Conservation (phyloP, 495 filamentous ascomycete species). For the Aspergillus bertholletiae region DNA sequence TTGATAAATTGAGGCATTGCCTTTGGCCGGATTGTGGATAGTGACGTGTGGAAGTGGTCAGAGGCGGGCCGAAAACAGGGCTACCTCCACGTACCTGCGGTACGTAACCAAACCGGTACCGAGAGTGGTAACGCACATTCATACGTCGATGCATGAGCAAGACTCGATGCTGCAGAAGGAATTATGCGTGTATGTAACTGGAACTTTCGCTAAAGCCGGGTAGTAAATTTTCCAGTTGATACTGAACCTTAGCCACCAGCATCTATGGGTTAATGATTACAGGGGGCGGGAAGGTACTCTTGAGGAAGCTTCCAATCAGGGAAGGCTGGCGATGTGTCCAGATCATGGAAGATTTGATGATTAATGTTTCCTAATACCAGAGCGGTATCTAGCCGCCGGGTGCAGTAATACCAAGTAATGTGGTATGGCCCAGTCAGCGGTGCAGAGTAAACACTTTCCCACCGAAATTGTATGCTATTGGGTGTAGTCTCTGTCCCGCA, state of each 20-base stretch:
- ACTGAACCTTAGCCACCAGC: neutral
- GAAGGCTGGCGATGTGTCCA: neutral
- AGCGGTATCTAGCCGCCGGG: too few species aligned
- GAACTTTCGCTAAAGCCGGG: too few species aligned
- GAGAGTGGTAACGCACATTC: neutral
- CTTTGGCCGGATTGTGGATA: neutral
- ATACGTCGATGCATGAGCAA: too few species aligned
- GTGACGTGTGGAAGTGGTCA: neutral
- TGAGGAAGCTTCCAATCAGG: neutral
- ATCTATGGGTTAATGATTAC: neutral
- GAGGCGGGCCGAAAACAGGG: conserved; percentile 7
- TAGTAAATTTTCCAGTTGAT: too few species aligned
- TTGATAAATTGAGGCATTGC: too few species aligned
- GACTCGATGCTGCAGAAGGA: too few species aligned
- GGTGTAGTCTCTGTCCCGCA: neutral
- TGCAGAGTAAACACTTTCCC: neutral
- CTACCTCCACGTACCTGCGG: neutral
- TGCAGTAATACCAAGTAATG: too few species aligned
- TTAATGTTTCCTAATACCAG: neutral
- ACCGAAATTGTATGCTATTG: neutral
- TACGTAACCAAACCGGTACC: conserved; percentile 4
- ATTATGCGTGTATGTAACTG: too few species aligned
- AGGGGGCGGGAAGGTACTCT: neutral
- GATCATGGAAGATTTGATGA: neutral
- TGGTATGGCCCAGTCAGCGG: neutral